A percentile compares a stretch with the other conserved stretches of the same genome.
phyloP scores from a whole-genome alignment of 2,329 filamentous ascomycete species.

The Aspergillus pseudoviridinutans region DNA sequence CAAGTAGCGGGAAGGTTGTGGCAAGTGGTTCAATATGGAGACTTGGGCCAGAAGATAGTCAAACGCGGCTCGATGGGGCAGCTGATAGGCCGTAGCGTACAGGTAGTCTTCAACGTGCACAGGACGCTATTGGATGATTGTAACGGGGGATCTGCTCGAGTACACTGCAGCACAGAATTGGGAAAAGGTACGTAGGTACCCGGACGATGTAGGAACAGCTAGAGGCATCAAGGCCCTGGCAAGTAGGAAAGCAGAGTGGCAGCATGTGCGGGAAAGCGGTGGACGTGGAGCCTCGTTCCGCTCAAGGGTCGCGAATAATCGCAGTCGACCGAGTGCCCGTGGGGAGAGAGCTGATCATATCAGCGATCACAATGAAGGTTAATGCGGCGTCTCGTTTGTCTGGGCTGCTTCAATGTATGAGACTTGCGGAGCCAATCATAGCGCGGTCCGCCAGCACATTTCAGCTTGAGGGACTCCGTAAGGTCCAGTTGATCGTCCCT shows the following conservation, averaged over 20 bases:
- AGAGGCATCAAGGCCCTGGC: background rate
- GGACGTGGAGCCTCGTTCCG: background rate
- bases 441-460: constrained; percentile 15
- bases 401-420: background rate
- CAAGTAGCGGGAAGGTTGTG: background rate
- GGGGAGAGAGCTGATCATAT: constrained; percentile 2
- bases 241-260: constrained; percentile 15
- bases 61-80: background rate
- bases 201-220: background rate
- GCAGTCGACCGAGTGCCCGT: background rate
- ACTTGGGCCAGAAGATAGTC: background rate
- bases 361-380: constrained; percentile 3
- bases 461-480: constrained; percentile 3
- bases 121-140: background rate
- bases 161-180: background rate
- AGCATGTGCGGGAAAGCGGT: constrained; percentile 17
- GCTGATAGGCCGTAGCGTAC: background rate
- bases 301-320: background rate
- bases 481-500: constrained; percentile 1
- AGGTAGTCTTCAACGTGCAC: background rate
- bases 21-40: background rate
- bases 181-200: background rate
- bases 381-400: constrained; percentile 7
- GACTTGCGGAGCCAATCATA: constrained; percentile 16
- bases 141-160: constrained; percentile 1